Evolutionary conservation across 257 asterid species (phyloP).

Genomic region (Orobanche coerulescens): DNA sequence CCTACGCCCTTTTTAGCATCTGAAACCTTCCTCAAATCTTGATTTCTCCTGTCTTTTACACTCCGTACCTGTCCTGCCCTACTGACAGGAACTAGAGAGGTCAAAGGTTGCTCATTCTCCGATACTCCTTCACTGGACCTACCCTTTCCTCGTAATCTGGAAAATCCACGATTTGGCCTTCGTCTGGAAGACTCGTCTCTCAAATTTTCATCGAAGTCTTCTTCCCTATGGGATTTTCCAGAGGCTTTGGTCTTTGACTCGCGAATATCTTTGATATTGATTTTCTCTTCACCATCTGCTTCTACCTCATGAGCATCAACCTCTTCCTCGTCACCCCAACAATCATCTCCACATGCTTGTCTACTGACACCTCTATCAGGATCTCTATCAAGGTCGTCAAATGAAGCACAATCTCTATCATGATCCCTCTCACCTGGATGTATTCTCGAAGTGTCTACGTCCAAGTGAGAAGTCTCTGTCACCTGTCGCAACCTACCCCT

Average conservation of each 20-base stretch:
- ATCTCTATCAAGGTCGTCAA: slow-evolving; percentile 40
- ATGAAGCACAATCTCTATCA: slow-evolving; percentile 33
- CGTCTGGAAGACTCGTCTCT: slow-evolving; percentile 72
- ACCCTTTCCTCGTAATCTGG: slow-evolving; percentile 57
- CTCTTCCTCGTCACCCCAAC: slow-evolving; percentile 63
- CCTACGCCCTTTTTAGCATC: slow-evolving; percentile 47
- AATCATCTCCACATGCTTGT: slow-evolving; percentile 46
- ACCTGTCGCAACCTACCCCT: slow-evolving; percentile 52
- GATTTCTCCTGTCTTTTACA: slow-evolving; percentile 53
- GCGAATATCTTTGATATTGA: slow-evolving; percentile 40
- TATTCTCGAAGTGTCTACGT: slow-evolving; percentile 30
- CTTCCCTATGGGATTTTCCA: slow-evolving; percentile 65
- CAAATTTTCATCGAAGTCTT: slow-evolving; percentile 55
- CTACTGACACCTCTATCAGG: slow-evolving; percentile 35
- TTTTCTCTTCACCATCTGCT: slow-evolving; percentile 55
- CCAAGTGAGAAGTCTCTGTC: slow-evolving; percentile 51
- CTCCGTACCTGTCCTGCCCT: slow-evolving; percentile 57
- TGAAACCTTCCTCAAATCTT: slow-evolving; percentile 38
- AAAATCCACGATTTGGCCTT: slow-evolving; percentile 47
- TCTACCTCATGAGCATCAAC: slow-evolving; percentile 44
- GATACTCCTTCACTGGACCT: slow-evolving; percentile 53
- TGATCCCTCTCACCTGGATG: slow-evolving; percentile 31
- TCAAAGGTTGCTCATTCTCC: slow-evolving; percentile 61
- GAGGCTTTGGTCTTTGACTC: slow-evolving; percentile 52
- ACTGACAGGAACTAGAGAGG: slow-evolving; percentile 66